Base-by-base conservation (phyloP, 495 filamentous ascomycete species). In the Neurospora sp. region DNA sequence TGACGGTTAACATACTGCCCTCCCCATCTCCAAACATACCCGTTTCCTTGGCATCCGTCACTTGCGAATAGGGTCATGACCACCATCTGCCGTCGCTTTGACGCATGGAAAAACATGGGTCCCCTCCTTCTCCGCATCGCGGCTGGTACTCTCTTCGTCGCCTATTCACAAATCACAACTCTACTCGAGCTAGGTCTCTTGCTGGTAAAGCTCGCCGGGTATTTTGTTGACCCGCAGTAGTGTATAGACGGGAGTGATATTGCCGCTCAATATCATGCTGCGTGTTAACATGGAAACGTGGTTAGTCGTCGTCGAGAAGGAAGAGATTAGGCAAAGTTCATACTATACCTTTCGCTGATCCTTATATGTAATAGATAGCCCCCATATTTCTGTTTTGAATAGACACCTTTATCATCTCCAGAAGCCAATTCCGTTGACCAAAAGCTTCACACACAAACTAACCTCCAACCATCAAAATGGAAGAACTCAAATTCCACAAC, bases 401-500 rank as follows among this genome's bases (percentile, higher is more conserved):
- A 31, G 2, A 61, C 22, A 31, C 22, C 1, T 61, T 44, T 5
- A 27, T 7, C 5, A 6, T 35, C 48, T 65, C 1, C 7, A 8
- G 27, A 35, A 35, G 27, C 1, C 22, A 59, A 10, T 35, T 14
- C 12, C 6, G 27, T 37, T 65, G 4, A 14, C 5, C 5, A 61
- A 14, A 59, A 31, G 10, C 11, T 14, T 16, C 22, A 14, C 8
- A 37, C 5, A 27, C 10, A 59, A 22, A 8, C 48, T 27, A 12
- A 61, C 14, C 27, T 16, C 6, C 12, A 31, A 35, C 22, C 20
- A 1, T 5, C 22, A 61, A 61, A 35, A 65, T 65, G 53, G 53
- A 65, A 4, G 27, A 65, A 27, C 27, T 65, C 14, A 35, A 31
- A 72, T 85, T 84, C 76, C 81, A 77, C 79, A 85, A 86, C 76